phyloP scores from a whole-genome alignment of 1,139 yeast genomes.

The Debaryomyces robertsiae region DNA sequence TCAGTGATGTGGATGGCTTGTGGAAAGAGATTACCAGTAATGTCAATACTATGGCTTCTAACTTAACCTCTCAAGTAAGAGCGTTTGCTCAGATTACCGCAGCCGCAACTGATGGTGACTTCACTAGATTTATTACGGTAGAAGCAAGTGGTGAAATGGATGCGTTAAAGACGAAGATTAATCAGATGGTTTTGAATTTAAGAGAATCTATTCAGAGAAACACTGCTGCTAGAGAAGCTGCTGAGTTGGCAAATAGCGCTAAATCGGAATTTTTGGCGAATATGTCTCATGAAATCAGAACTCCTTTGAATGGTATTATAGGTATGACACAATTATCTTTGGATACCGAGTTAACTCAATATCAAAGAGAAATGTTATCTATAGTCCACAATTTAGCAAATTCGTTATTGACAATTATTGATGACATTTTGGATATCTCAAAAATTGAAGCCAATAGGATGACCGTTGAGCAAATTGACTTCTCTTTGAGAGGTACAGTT shows the following conservation, averaged over 20 bases:
- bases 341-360: slow-evolving; percentile 84
- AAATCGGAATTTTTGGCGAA: slow-evolving; percentile 89
- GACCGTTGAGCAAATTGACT: slow-evolving; percentile 89
- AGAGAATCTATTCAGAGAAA: slow-evolving; percentile 89
- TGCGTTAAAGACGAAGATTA: slow-evolving; percentile 85
- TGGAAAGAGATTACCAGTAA: slow-evolving; percentile 95
- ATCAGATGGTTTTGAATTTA: slow-evolving; percentile 86
- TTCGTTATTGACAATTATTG: slow-evolving; percentile 80
- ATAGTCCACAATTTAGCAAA: slow-evolving; percentile 86
- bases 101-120: slow-evolving; percentile 92
- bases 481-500: slow-evolving; percentile 80
- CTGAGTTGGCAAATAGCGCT: slow-evolving; percentile 87
- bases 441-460: slow-evolving; percentile 90
- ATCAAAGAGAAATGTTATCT: slow-evolving; percentile 86
- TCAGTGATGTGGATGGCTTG: slow-evolving; percentile 84
- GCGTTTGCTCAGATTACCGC: slow-evolving; percentile 94
- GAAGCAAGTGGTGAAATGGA: slow-evolving; percentile 95
- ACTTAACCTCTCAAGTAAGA: slow-evolving; percentile 87
- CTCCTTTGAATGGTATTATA: slow-evolving; percentile 90
- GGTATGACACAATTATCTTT: slow-evolving; percentile 90
- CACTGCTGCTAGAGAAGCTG: slow-evolving; percentile 92
- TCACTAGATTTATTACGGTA: slow-evolving; percentile 84
- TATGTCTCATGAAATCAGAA: slow-evolving; percentile 89
- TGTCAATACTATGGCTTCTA: slow-evolving; percentile 91
- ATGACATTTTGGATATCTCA: slow-evolving; percentile 86